A percentile compares a stretch with the other conserved stretches of the same genome.
These are phyloP conservation scores for Eudorina sp. DNA, from an alignment of 139 green algal genomes.

Conservation along the genomic window DNA sequence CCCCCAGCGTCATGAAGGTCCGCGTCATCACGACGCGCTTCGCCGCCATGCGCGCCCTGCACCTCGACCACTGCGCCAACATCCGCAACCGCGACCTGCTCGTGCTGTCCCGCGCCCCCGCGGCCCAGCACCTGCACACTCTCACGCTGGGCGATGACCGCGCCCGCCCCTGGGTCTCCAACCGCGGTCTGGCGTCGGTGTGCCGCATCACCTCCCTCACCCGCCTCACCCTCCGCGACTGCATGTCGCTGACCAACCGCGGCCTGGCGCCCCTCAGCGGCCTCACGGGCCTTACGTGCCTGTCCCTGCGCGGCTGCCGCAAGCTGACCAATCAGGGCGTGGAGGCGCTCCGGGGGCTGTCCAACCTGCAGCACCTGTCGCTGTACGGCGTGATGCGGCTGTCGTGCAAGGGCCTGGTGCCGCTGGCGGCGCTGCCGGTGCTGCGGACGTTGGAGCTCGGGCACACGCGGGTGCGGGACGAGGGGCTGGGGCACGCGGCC, in stretches of 20 bases:
- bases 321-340: slow-evolving; percentile 60
- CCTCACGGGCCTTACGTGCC: slow-evolving; percentile 32
- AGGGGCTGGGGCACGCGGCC: slow-evolving; percentile 49
- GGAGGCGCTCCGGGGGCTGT: slow-evolving; percentile 48
- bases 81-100: slow-evolving; percentile 61
- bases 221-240: slow-evolving; percentile 63
- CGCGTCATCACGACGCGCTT: slow-evolving; percentile 53
- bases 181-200: slow-evolving; percentile 51
- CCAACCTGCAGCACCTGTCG: slow-evolving; percentile 47
- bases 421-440: slow-evolving; percentile 35
- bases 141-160: slow-evolving; percentile 64
- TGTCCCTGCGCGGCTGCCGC: slow-evolving; percentile 60
- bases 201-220: slow-evolving; percentile 54
- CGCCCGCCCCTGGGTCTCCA: slow-evolving; percentile 60
- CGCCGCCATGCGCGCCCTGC: slow-evolving; percentile 50
- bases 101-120: slow-evolving; percentile 24
- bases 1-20: slow-evolving; percentile 48
- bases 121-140: slow-evolving; percentile 42
- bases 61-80: slow-evolving; percentile 55
- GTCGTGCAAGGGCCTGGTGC: slow-evolving; percentile 54
- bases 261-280: slow-evolving; percentile 44
- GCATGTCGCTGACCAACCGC: slow-evolving; percentile 55
- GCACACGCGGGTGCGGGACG: slow-evolving; percentile 54
- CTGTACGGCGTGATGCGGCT: slow-evolving; percentile 56
- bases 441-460: slow-evolving; percentile 54